phyloP scores from a whole-genome alignment of 2,329 filamentous ascomycete genomes.

The Xylariaceae sp. region DNA sequence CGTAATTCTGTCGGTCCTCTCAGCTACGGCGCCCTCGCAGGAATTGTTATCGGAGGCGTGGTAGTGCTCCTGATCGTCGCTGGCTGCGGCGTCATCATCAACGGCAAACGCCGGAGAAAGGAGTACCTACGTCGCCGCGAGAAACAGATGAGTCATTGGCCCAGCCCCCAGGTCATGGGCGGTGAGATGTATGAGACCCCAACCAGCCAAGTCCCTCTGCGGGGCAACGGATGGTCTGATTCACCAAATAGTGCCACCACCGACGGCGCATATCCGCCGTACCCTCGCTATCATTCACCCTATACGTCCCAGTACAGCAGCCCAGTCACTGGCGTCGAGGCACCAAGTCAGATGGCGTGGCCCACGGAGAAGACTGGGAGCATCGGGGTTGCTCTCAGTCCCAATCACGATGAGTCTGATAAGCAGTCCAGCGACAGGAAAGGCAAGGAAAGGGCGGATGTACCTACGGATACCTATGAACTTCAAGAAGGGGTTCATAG shows the following conservation, averaged over 20 bases:
- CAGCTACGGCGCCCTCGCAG: slow-evolving; percentile 51
- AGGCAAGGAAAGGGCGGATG: slow-evolving; percentile 34
- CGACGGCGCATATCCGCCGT: slow-evolving; percentile 25
- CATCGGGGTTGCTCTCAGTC: slow-evolving; percentile 43
- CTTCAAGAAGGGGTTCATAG: slow-evolving; percentile 41
- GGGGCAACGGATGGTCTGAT: slow-evolving; percentile 49
- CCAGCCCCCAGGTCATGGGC: slow-evolving; percentile 33
- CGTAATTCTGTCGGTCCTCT: slow-evolving; percentile 43
- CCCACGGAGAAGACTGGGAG: slow-evolving; percentile 33
- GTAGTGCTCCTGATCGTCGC: slow-evolving; percentile 42
- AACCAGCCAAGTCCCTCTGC: slow-evolving; percentile 47
- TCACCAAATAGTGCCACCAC: slow-evolving; percentile 45
- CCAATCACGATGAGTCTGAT: slow-evolving; percentile 26
- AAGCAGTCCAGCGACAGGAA: slow-evolving; percentile 35
- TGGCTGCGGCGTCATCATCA: slow-evolving; percentile 51
- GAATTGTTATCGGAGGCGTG: slow-evolving; percentile 50
- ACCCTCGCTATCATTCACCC: slow-evolving; percentile 51
- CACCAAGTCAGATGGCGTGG: slow-evolving; percentile 34
- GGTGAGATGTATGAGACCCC: slow-evolving; percentile 48
- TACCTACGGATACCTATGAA: slow-evolving; percentile 43
- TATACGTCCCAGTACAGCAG: slow-evolving; percentile 57
- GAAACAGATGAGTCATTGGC: slow-evolving; percentile 41
- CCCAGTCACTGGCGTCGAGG: slow-evolving; percentile 45
- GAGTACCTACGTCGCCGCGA: slow-evolving; percentile 47
- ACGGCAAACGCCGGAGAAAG: slow-evolving; percentile 51